Evolutionary conservation across 768 basidiomycete genomes (phyloP).

Genomic region (Tylopilus vinaceipallidus): DNA sequence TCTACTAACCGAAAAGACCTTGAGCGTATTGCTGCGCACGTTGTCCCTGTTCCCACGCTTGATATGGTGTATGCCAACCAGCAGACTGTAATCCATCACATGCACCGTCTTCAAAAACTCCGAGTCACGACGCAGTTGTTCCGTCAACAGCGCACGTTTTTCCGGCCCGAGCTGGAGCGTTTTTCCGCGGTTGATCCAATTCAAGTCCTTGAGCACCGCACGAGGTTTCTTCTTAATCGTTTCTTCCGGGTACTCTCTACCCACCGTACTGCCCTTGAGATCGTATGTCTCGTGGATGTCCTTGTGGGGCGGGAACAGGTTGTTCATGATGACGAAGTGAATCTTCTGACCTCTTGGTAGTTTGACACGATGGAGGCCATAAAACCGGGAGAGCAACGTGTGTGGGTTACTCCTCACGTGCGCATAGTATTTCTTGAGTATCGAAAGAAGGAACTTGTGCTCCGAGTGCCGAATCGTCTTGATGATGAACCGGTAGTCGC

Average conservation of each 20-base stretch:
- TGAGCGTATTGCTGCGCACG: constrained; percentile 83
- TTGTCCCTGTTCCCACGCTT: constrained; percentile 89
- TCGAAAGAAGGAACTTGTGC: constrained; percentile 87
- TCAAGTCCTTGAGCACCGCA: constrained; percentile 92
- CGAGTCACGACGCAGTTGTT: constrained; percentile 86
- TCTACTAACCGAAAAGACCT: constrained; percentile 81
- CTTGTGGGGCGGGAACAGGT: constrained; percentile 95
- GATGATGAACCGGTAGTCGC: constrained; percentile 99
- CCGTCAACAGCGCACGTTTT: constrained; percentile 86
- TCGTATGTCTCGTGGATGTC: constrained; percentile 99
- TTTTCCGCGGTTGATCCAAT: constrained; percentile 85
- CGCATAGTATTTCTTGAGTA: constrained; percentile 79
- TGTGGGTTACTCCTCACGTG: constrained; percentile 92
- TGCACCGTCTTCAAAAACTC: constrained; percentile 78
- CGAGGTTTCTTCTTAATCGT: constrained; percentile 73
- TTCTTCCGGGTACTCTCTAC: constrained; percentile 83
- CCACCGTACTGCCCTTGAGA: constrained; percentile 92
- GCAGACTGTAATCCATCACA: constrained; percentile 96
- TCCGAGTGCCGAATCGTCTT: constrained; percentile 96
- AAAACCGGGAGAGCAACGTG: constrained; percentile 90
- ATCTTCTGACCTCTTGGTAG: constrained; percentile 92
- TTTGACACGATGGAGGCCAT: constrained; percentile 97
- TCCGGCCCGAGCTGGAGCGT: constrained; percentile 92
- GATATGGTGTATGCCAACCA: constrained; percentile 94
- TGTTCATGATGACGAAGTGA: constrained; percentile 99